phyloP scores from a whole-genome alignment of 306 rosid species.

The Dalbergia cochinchinensis region DNA sequence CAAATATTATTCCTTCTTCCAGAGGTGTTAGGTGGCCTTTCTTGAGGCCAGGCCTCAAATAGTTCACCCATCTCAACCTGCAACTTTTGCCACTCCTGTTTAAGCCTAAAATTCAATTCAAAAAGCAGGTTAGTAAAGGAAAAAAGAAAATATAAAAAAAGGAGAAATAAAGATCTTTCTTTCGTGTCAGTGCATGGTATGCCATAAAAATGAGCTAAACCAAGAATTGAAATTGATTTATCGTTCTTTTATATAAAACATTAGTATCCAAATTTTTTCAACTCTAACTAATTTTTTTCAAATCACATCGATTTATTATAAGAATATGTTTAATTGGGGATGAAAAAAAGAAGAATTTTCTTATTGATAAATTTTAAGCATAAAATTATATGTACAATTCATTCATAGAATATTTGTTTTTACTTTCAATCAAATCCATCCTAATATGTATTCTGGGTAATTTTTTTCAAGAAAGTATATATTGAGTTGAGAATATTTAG shows the following conservation, averaged over 20 bases:
- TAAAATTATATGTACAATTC: no score
- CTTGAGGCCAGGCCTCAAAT: slow-evolving; percentile 81
- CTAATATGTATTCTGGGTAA: not conserved
- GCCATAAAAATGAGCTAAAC: not conserved
- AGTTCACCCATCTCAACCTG: slow-evolving; percentile 87
- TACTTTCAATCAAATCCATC: no score
- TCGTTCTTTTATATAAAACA: not conserved
- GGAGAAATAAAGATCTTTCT: not conserved
- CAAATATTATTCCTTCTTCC: slow-evolving; percentile 72
- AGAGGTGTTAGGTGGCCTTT: slow-evolving; percentile 66
- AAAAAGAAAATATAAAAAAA: not conserved
- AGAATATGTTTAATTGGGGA: no score
- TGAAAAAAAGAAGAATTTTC: no score
- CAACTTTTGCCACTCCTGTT: slow-evolving; percentile 82
- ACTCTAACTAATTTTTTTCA: no score
- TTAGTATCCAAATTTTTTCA: no score
- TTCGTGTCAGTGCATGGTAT: not conserved
- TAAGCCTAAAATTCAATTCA: slow-evolving; percentile 54
- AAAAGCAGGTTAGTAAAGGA: not conserved
- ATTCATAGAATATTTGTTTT: no score
- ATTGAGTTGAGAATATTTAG: no score
- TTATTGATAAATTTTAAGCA: no score
- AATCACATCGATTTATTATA: no score
- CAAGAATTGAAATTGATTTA: not conserved
- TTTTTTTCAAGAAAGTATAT: not conserved